These are phyloP conservation scores for Mentha longifolia DNA, from an alignment of 257 asterid genomes.

Conservation along the genomic window DNA sequence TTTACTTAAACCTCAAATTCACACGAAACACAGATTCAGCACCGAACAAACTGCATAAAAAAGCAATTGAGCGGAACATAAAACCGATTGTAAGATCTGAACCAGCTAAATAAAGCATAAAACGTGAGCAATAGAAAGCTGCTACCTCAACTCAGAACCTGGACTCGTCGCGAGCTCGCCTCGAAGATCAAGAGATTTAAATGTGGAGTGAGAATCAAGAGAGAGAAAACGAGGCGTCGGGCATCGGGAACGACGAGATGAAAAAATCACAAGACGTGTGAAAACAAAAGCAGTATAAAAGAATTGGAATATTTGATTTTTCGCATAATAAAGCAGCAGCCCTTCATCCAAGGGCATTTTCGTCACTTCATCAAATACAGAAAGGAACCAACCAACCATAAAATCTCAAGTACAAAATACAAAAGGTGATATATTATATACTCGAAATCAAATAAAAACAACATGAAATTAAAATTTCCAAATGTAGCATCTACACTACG, in stretches of 20 bases:
- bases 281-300: background rate
- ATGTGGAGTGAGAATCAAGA: conserved; percentile 5
- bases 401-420: background rate
- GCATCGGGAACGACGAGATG: conserved; percentile 30
- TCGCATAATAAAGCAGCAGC: background rate
- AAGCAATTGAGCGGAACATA: conserved; percentile 11
- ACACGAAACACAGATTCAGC: background rate
- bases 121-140: background rate
- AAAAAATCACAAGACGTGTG: conserved; percentile 12
- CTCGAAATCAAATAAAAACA: background rate
- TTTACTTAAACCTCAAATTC: background rate
- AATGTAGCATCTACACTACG: background rate
- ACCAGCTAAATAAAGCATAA: conserved; percentile 4
- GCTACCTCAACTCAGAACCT: conserved; percentile 29
- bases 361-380: background rate
- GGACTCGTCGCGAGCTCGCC: conserved; percentile 1
- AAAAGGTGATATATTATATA: background rate
- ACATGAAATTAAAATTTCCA: background rate
- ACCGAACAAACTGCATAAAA: conserved; percentile 10
- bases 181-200: conserved; percentile 13
- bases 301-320: conserved; percentile 17
- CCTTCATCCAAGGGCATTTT: conserved; percentile 16
- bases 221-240: conserved; percentile 22
- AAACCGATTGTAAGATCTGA: conserved; percentile 30
- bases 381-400: background rate